Evolutionary conservation across 139 green algal species (phyloP), one percentile per base, ranked within the genome.

Genomic region (Volvox africanus): DNA sequence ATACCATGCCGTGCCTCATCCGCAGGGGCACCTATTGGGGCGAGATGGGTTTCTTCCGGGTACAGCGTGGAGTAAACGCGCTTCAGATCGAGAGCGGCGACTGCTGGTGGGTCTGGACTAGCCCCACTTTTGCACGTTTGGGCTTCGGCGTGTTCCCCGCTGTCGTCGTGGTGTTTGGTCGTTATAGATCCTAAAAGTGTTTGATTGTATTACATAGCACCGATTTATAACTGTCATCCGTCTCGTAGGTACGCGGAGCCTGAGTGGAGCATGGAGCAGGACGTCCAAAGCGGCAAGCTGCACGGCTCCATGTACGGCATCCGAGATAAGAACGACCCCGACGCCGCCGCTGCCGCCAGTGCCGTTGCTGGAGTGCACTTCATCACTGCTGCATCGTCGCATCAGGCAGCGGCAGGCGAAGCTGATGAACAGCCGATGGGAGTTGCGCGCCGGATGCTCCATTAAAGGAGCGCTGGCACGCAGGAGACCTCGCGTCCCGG

Each of bases 11-110:
- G 65, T 28, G 28, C 85, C 80, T 19, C 68, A 28, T 55, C 86
- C 80, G 50, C 76, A 91, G 88, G 89, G 93, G 93, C 90, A 89
- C 85, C 55, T 95, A 93, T 80, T 95, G 93, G 91, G 91, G 91
- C n/a, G 82, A 92, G 62, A 80, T 81, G 33, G 91, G 91, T 22
- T 92, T 92, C 80, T 87, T 89, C 80, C 82, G 91, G 26, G n/a
- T 96, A 33, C 33, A 92, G 76, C 86, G 93, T 12, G 94, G 94
- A 17, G 81, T 83, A 21, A 95, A 95, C 68, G 87, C 91, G 13
- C 85, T 94, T 69, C 88, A 94, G 93, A 93, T 96, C 12, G 94
- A 95, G 89, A 87, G 89, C 26, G 92, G 94, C 5, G 93, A 95
- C 90, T 96, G 94, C 91, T 96, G 94, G 85, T 89, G 85, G 17